phyloP scores from a whole-genome alignment of 2,329 filamentous ascomycete species.

The Stemphylium vesicarium region DNA sequence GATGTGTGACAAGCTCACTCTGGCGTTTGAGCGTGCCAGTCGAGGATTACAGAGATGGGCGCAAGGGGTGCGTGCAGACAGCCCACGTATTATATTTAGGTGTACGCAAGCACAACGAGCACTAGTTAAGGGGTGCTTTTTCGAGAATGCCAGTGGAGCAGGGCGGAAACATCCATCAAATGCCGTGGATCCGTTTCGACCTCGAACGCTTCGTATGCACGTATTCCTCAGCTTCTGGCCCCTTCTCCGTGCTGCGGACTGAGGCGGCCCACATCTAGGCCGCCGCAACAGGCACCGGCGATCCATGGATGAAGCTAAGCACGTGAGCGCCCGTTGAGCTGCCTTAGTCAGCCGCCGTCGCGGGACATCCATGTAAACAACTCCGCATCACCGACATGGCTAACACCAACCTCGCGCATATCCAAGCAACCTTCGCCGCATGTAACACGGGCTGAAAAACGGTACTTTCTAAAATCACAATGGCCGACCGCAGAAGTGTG shows the following conservation, averaged over 20 bases:
- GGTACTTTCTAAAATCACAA: constrained; percentile 15
- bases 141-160: constrained; percentile 13
- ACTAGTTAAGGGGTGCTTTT: constrained; percentile 24
- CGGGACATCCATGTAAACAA: constrained; percentile 10
- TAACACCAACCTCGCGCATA: neutral
- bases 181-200: constrained; percentile 18
- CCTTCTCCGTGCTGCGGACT: constrained; percentile 27
- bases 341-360: constrained; percentile 9
- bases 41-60: constrained; percentile 29
- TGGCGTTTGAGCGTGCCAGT: constrained; percentile 19
- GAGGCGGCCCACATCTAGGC: constrained; percentile 5
- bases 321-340: constrained; percentile 24
- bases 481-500: constrained; percentile 44
- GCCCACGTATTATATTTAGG: constrained; percentile 25
- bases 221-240: constrained; percentile 17
- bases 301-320: neutral
- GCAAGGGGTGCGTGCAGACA: constrained; percentile 37
- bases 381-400: constrained; percentile 7
- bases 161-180: constrained; percentile 3
- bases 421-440: constrained; percentile 10
- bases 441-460: constrained; percentile 3
- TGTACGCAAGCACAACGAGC: constrained; percentile 12
- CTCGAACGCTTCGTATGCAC: constrained; percentile 24
- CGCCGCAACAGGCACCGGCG: constrained; percentile 13
- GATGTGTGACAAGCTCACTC: constrained; percentile 10